Evolutionary conservation across 306 rosid genomes (phyloP).

Genomic region (Carpinus viminea): DNA sequence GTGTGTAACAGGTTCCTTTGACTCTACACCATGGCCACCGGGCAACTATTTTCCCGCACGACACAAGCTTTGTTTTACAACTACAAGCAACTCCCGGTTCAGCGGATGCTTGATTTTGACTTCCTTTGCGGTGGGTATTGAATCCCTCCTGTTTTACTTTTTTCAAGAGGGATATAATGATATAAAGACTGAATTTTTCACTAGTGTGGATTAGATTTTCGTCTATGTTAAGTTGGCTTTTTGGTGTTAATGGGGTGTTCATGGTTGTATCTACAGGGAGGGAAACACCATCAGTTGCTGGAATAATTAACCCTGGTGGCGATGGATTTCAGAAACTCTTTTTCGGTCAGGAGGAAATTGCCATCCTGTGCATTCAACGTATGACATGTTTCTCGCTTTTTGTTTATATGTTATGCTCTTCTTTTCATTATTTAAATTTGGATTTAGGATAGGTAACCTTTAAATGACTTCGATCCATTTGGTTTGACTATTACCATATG

Average conservation of each 20-base stretch:
- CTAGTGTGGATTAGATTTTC: background rate
- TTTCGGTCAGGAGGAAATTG: slow-evolving; percentile 98
- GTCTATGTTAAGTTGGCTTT: background rate
- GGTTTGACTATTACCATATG: background rate
- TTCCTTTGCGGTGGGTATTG: slow-evolving; percentile 82
- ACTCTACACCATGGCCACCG: slow-evolving; percentile 73
- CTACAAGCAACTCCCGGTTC: slow-evolving; percentile 97
- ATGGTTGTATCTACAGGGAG: slow-evolving; percentile 59
- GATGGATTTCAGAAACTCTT: slow-evolving; percentile 99
- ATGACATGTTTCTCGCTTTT: slow-evolving; percentile 33
- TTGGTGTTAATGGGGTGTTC: slow-evolving; percentile 19
- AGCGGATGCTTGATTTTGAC: slow-evolving; percentile 99
- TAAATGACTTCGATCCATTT: background rate
- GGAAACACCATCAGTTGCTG: slow-evolving; percentile 98
- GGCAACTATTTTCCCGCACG: slow-evolving; percentile 88
- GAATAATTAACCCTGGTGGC: slow-evolving; percentile 92
- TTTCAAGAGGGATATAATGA: background rate
- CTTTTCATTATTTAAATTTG: background rate
- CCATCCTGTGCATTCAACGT: slow-evolving; percentile 94
- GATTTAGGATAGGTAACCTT: background rate
- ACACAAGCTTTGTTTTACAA: slow-evolving; percentile 96
- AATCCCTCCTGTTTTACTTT: slow-evolving; percentile 5
- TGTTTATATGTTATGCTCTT: background rate
- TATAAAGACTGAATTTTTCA: background rate
- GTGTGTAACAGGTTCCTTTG: slow-evolving; percentile 45